A percentile compares a stretch with the other conserved stretches of the same genome.
phyloP scores from a whole-genome alignment of 179 eudicot species.

The Carnegiea gigantea region DNA sequence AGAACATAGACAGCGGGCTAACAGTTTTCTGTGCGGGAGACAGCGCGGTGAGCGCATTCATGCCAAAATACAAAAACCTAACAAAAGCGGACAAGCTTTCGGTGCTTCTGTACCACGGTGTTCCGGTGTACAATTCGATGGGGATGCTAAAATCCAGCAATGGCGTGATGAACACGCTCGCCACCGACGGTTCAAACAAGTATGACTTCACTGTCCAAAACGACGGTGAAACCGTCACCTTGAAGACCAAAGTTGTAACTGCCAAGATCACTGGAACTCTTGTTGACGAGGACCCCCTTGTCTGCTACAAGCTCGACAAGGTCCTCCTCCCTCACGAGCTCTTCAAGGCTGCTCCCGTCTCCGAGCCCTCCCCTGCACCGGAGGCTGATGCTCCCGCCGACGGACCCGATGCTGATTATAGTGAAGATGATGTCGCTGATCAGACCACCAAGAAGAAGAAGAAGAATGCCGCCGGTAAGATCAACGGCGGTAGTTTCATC shows the following conservation, averaged over 20 bases:
- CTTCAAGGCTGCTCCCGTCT: constrained; percentile 40
- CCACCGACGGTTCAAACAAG: constrained; percentile 64
- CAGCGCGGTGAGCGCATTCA: constrained; percentile 45
- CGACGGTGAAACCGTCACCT: constrained; percentile 59
- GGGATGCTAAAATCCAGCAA: constrained; percentile 59
- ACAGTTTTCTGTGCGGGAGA: constrained; percentile 73
- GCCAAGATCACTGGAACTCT: constrained; percentile 61
- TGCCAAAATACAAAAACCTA: constrained; percentile 70
- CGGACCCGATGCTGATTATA: constrained; percentile 29
- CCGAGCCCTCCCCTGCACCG: constrained; percentile 33
- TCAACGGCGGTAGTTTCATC: constrained; percentile 30
- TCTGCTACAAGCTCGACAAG: constrained; percentile 54
- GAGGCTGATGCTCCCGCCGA: constrained; percentile 39
- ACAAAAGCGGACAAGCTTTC: constrained; percentile 48
- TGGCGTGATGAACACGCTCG: constrained; percentile 71
- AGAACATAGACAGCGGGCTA: constrained; percentile 54
- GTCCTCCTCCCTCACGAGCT: constrained; percentile 68
- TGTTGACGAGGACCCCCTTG: constrained; percentile 63
- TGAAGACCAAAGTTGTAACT: constrained; percentile 63
- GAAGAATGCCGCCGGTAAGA: constrained; percentile 28
- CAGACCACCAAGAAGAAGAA: constrained; percentile 21
- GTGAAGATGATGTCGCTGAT: constrained; percentile 47
- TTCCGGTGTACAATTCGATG: constrained; percentile 68
- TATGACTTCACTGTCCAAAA: constrained; percentile 61
- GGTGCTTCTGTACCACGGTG: constrained; percentile 63